Evolutionary conservation across 2,329 filamentous ascomycete genomes (phyloP).

Genomic region (Didymella keratinophila): DNA sequence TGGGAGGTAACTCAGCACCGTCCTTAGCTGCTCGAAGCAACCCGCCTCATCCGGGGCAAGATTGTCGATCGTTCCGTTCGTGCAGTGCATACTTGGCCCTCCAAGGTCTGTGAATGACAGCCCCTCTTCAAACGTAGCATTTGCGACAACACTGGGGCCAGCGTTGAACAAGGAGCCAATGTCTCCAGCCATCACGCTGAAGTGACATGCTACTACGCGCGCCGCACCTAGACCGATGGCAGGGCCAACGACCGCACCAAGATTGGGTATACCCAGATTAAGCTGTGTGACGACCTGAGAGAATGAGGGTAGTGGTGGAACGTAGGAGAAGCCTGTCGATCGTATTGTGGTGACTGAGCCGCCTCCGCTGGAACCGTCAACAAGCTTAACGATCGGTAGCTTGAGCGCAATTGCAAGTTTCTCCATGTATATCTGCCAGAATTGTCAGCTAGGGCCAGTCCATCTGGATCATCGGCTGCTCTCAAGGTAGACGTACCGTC

Average conservation of each 20-base stretch:
- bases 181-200: slow-evolving; percentile 71
- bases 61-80: slow-evolving; percentile 72
- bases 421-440: slow-evolving; percentile 62
- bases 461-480: no score
- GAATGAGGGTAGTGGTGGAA: slow-evolving; percentile 65
- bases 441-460: slow-evolving; percentile 21
- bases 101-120: slow-evolving; percentile 66
- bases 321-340: slow-evolving; percentile 64
- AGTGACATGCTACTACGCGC: slow-evolving; percentile 68
- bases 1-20: slow-evolving; percentile 65
- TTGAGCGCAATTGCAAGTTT: slow-evolving; percentile 66
- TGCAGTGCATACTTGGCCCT: slow-evolving; percentile 68
- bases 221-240: slow-evolving; percentile 70
- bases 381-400: slow-evolving; percentile 69
- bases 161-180: slow-evolving; percentile 70
- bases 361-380: slow-evolving; percentile 70
- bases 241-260: slow-evolving; percentile 69
- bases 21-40: slow-evolving; percentile 68
- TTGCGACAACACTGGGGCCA: slow-evolving; percentile 68
- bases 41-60: slow-evolving; percentile 67
- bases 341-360: slow-evolving; percentile 68
- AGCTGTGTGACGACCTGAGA: slow-evolving; percentile 64
- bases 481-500: slow-evolving; percentile 49
- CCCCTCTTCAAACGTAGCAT: slow-evolving; percentile 70
- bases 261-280: slow-evolving; percentile 69